A percentile compares a stretch with the other conserved stretches of the same genome.
These are phyloP conservation scores for Olyra latifolia DNA, from an alignment of 176 grass and related monocot species.

Conservation along the genomic window DNA sequence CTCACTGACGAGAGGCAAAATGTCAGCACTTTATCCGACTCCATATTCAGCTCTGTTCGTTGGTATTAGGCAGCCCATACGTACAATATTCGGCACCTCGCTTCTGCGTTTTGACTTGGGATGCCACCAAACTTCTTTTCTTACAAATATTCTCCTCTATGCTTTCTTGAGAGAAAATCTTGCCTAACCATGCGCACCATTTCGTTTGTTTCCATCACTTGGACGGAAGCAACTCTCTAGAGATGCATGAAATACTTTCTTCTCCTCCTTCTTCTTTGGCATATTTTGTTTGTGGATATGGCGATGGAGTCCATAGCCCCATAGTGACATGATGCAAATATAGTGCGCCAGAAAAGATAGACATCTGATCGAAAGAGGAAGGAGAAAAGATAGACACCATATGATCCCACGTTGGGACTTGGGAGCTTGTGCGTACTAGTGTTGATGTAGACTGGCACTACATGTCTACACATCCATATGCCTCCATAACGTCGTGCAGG, in stretches of 20 bases:
- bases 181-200: constrained; percentile 12
- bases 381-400: background rate
- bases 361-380: no score
- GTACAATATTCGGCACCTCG: background rate
- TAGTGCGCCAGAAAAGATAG: background rate
- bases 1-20: constrained; percentile 8
- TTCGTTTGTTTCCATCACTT: background rate
- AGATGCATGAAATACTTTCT: background rate
- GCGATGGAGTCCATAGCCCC: background rate
- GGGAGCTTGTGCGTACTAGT: background rate
- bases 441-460: constrained; percentile 27
- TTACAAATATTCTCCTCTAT: background rate
- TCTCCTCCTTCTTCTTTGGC: background rate
- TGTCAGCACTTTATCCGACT: constrained; percentile 23
- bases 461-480: background rate
- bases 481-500: background rate
- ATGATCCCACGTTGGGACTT: background rate
- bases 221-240: background rate
- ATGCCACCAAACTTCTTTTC: background rate
- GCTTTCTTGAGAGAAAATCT: background rate
- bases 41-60: constrained; percentile 35
- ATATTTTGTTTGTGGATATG: constrained; percentile 14
- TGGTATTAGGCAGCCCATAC: constrained; percentile 32
- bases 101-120: constrained; percentile 7
- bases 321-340: background rate